Percentiles rank a stretch among this genome's conserved stretches.
These are phyloP conservation scores for Xylariales sp. DNA, from an alignment of 2,329 filamentous ascomycete species.

Conservation along the genomic window DNA sequence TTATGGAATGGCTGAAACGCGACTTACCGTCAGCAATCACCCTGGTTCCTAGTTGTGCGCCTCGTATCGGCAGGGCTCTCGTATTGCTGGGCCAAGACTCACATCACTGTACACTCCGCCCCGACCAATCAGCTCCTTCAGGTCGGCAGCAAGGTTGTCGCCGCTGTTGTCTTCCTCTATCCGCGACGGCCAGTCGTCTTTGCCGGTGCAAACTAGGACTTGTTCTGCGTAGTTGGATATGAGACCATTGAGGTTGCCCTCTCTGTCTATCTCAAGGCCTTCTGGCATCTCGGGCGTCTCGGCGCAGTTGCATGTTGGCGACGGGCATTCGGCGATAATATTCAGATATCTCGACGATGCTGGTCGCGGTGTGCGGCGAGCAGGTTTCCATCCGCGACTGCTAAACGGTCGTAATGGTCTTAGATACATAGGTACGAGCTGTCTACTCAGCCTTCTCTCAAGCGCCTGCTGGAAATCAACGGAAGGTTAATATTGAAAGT, in stretches of 20 bases:
- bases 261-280: conserved; percentile 69
- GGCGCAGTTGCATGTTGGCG: conserved; percentile 72
- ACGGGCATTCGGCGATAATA: conserved; percentile 59
- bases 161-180: conserved; percentile 76
- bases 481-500: too few species aligned
- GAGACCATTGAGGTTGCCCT: conserved; percentile 65
- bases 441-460: too few species aligned
- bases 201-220: conserved; percentile 76
- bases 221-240: conserved; percentile 79
- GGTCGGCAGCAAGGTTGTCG: conserved; percentile 62
- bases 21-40: conserved; percentile 32
- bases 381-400: conserved; percentile 9
- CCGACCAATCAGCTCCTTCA: conserved; percentile 66
- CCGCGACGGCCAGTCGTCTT: conserved; percentile 72
- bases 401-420: conserved; percentile 4
- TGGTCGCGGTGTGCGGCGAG: neutral
- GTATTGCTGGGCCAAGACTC: too few species aligned
- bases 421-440: neutral
- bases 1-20: conserved; percentile 71
- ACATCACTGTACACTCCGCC: conserved; percentile 65
- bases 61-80: too few species aligned
- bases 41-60: too few species aligned
- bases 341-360: conserved; percentile 15
- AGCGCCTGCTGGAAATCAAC: too few species aligned
- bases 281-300: conserved; percentile 58